Evolutionary conservation across 2,329 filamentous ascomycete species (phyloP), one percentile per base, ranked within the genome.

Genomic region (Stagonosporopsis vannaccii): DNA sequence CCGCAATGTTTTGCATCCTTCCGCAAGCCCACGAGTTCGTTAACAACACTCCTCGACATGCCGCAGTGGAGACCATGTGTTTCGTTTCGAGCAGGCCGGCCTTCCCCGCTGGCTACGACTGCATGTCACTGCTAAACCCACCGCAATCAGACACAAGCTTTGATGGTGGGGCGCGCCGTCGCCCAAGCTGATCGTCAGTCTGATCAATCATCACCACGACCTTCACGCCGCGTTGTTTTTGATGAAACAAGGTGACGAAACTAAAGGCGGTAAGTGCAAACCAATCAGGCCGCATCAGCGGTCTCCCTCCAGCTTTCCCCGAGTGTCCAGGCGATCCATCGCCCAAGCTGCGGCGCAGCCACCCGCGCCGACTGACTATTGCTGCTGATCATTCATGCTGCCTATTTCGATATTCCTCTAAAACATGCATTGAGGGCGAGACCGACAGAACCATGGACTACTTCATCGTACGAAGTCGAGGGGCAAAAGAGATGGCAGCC

Each of bases 311-410:
- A 56, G 42, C 47, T 50, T 46, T 43, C 43, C 30, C 42, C 46
- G 36, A 32, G 30, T 13, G 42, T 32, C 47, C 51, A 32, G 33
- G 35, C 42, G 41, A 52, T 52, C 40, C 15, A 19, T 48, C 39
- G 40, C 41, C 54, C 60, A 61, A 55, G 57, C 43, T 63, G 66
- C 63, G 63, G 66, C 64, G 52, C 61, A 59, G 60, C 46, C 50
- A 35, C 52, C 49, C 44, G 46, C 47, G 42, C 53, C 47, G 47
- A 46, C 36, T 42, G 20, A 51, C 46, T 44, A 42, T 58, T 37
- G 51, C 51, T 53, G 62, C 62, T 60, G 59, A 58, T 58, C 55
- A 57, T 53, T 49, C 44, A 53, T 58, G 55, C 43, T 53, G 45
- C 37, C 48, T 49, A 52, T 48, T 44, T 57, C 41, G 39, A 57